These are phyloP conservation scores for Fusarium austroafricanum DNA, from an alignment of 2,329 filamentous ascomycete genomes.

Conservation along the genomic window DNA sequence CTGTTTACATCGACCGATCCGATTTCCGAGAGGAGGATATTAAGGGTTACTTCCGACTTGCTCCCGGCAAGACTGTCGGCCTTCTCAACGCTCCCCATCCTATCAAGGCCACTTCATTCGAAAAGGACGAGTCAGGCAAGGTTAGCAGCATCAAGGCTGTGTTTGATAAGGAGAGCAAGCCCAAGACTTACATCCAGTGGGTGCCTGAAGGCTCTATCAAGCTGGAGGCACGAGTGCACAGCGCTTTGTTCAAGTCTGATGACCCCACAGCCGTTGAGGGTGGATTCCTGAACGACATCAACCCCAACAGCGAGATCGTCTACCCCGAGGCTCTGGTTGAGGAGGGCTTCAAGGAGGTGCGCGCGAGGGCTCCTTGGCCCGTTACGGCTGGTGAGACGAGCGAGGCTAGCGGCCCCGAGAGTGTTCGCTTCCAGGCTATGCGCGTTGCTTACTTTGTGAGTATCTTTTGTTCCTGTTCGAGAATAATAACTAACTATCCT, in stretches of 20 bases:
- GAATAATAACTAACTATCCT: constrained; percentile 25
- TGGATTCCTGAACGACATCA: constrained; percentile 86
- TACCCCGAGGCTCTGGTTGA: constrained; percentile 84
- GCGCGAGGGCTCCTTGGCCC: constrained; percentile 80
- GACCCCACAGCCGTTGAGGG: constrained; percentile 82
- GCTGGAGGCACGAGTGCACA: constrained; percentile 82
- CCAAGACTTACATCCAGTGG: constrained; percentile 93
- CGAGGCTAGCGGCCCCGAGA: constrained; percentile 73
- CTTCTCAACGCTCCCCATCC: constrained; percentile 78
- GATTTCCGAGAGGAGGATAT: constrained; percentile 83
- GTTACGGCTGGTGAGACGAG: constrained; percentile 78
- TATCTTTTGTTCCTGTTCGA: constrained; percentile 2
- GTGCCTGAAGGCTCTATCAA: constrained; percentile 75
- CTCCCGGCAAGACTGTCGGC: constrained; percentile 81
- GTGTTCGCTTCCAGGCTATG: constrained; percentile 90
- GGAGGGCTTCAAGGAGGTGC: constrained; percentile 83
- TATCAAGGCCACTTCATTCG: constrained; percentile 76
- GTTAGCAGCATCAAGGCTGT: constrained; percentile 72
- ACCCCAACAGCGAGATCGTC: constrained; percentile 84
- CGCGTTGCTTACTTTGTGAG: constrained; percentile 84
- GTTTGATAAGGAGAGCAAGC: constrained; percentile 77
- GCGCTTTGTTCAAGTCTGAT: constrained; percentile 86
- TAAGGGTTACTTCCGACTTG: constrained; percentile 82
- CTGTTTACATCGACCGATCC: constrained; percentile 84
- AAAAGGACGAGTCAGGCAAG: constrained; percentile 72